A percentile compares a stretch with the other conserved stretches of the same genome.
Conservation (phyloP, 2,329 filamentous ascomycete genomes). For the Tolypocladium paradoxum region DNA sequence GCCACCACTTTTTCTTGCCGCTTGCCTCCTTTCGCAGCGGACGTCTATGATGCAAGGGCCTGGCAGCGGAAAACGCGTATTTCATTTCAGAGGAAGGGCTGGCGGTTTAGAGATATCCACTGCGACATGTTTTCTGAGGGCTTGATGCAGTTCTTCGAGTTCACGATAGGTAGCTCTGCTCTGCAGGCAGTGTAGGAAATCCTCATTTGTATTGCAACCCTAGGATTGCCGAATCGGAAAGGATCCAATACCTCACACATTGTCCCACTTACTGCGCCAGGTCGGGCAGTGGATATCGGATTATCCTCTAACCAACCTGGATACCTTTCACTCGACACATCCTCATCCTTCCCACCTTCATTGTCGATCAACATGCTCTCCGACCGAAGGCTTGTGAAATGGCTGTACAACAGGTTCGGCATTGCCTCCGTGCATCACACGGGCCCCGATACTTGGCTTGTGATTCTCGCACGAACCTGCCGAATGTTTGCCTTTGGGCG, state of each 20-base stretch:
- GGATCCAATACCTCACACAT: neutral
- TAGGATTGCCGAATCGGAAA: neutral
- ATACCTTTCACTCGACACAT: neutral
- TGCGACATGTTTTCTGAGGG: neutral
- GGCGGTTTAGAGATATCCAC: neutral
- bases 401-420: constrained; percentile 35
- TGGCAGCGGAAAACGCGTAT: neutral
- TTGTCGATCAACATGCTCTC: neutral
- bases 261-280: neutral
- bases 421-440: constrained; percentile 33
- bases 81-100: neutral
- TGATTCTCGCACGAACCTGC: constrained; percentile 39
- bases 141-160: neutral
- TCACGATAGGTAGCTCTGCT: neutral
- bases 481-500: constrained; percentile 57
- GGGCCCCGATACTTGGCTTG: constrained; percentile 39
- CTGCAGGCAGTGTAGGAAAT: neutral
- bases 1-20: neutral
- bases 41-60: neutral
- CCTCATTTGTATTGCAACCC: neutral
- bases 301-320: too few relatives aligned
- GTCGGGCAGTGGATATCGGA: neutral
- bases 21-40: neutral
- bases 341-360: neutral
- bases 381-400: constrained; percentile 1